Conservation (phyloP, 306 rosid species). For the Phaseolus lunatus region DNA sequence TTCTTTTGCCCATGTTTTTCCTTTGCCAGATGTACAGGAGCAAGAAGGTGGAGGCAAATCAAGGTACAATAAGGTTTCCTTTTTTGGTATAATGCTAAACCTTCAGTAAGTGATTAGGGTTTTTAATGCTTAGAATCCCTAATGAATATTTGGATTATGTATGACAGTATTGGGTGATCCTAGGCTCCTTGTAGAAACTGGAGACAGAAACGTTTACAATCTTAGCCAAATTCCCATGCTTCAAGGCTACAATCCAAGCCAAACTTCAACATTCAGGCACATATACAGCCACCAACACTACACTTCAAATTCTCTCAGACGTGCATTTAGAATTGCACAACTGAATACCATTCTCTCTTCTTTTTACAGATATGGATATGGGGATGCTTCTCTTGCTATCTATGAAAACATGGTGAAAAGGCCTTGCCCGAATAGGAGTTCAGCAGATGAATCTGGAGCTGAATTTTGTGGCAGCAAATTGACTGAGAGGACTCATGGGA, state of each 20-base stretch:
- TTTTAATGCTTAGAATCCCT: constrained; percentile 19
- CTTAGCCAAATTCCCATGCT: constrained; percentile 91
- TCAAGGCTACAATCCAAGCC: constrained; percentile 70
- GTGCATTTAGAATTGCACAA: neutral
- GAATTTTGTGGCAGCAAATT: constrained; percentile 48
- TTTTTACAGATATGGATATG: constrained; percentile 51
- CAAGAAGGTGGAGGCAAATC: constrained; percentile 80
- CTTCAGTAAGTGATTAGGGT: constrained; percentile 44
- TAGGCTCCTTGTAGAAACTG: constrained; percentile 68
- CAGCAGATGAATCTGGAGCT: constrained; percentile 47
- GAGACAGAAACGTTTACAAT: constrained; percentile 76
- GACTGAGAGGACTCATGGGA: constrained; percentile 47
- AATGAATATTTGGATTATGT: constrained; percentile 15
- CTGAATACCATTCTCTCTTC: neutral
- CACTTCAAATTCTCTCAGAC: constrained; percentile 20
- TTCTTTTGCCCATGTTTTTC: constrained; percentile 1
- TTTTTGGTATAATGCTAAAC: neutral
- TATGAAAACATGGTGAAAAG: constrained; percentile 52
- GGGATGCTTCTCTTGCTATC: constrained; percentile 54
- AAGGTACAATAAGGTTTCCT: constrained; percentile 58
- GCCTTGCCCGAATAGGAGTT: constrained; percentile 38
- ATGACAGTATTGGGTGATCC: constrained; percentile 62
- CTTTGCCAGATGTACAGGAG: constrained; percentile 79
- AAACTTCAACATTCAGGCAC: constrained; percentile 61
- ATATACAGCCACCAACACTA: neutral